Conservation (phyloP, 805 yeast genomes). For the Sugiyamaella lignohabitans region DNA sequence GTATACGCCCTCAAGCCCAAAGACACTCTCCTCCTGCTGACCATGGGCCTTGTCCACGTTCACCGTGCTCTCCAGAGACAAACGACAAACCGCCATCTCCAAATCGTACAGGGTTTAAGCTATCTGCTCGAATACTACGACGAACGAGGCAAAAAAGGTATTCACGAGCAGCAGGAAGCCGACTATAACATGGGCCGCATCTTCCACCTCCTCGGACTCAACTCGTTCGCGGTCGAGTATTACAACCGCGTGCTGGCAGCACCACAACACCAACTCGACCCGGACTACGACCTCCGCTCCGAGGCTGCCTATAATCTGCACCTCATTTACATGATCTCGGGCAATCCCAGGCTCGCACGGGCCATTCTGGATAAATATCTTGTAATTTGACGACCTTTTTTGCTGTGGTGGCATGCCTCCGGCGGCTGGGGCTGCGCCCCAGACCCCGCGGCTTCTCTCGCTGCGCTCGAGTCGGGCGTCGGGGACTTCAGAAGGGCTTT, state of each 20-base stretch:
- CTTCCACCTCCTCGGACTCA: slow-evolving; percentile 76
- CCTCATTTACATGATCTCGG: not conserved
- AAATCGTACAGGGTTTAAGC: slow-evolving; percentile 79
- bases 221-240: slow-evolving; percentile 62
- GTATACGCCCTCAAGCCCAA: slow-evolving; percentile 59
- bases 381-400: too few species aligned
- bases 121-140: slow-evolving; percentile 67
- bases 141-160: slow-evolving; percentile 33
- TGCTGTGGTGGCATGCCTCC: too few species aligned
- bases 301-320: not conserved
- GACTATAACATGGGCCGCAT: slow-evolving; percentile 78
- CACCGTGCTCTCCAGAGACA: slow-evolving; percentile 91
- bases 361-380: not conserved
- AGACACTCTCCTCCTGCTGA: slow-evolving; percentile 73
- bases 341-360: not conserved
- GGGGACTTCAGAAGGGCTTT: too few species aligned
- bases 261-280: not conserved
- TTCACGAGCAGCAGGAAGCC: slow-evolving; percentile 63
- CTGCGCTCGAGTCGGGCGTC: too few species aligned
- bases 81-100: slow-evolving; percentile 78
- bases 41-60: slow-evolving; percentile 72
- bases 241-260: slow-evolving; percentile 52
- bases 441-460: not conserved
- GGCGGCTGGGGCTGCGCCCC: not conserved
- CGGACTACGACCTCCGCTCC: not conserved